Evolutionary conservation across 1,139 yeast genomes (phyloP).

Genomic region (Geotrichum europaeum): DNA sequence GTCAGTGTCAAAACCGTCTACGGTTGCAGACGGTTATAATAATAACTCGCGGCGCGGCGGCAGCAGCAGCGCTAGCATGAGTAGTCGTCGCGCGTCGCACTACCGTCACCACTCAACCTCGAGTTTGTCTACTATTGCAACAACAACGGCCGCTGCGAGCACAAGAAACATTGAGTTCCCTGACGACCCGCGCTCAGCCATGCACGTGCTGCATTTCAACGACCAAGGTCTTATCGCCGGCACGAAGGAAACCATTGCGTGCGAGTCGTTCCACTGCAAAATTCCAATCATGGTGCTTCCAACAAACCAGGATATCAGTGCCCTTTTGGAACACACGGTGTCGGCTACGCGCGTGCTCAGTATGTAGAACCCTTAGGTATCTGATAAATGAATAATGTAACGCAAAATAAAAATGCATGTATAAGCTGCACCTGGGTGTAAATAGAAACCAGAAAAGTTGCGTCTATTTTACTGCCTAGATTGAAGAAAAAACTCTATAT

Average conservation of each 20-base stretch:
- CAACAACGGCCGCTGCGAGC: neutral
- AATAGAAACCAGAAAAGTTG: no score
- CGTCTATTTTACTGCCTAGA: no score
- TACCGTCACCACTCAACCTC: constrained; percentile 1
- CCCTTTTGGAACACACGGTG: constrained; percentile 25
- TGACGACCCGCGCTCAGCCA: constrained; percentile 11
- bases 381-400: neutral
- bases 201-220: constrained; percentile 16
- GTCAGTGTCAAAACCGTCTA: constrained; percentile 2
- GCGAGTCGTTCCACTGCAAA: constrained; percentile 32
- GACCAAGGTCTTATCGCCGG: constrained; percentile 23
- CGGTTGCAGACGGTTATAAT: neutral
- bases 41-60: neutral
- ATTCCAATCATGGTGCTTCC: constrained; percentile 33
- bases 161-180: constrained; percentile 2
- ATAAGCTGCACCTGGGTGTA: no score
- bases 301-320: constrained; percentile 31
- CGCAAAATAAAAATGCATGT: neutral
- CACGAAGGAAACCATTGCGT: constrained; percentile 28
- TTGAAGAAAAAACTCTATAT: no score
- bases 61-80: neutral
- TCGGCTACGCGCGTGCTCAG: constrained; percentile 12
- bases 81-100: neutral
- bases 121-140: neutral
- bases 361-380: constrained; percentile 3